Evolutionary conservation across 257 asterid genomes (phyloP).

Genomic region (Phtheirospermum japonicum): DNA sequence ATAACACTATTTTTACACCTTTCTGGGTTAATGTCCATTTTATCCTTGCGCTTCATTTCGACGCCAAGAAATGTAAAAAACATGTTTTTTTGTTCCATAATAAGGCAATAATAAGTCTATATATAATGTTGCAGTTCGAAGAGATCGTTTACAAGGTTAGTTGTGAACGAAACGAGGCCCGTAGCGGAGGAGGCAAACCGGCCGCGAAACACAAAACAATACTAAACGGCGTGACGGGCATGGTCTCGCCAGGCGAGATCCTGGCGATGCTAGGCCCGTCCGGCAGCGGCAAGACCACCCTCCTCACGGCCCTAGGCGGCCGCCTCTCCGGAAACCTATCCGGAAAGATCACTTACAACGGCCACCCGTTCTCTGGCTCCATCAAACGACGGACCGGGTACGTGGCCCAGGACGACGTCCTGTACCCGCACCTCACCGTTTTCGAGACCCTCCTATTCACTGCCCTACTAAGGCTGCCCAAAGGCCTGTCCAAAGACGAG

Average conservation of each 20-base stretch:
- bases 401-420: constrained; percentile 84
- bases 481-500: constrained; percentile 48
- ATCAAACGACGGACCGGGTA: constrained; percentile 81
- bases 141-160: constrained; percentile 76
- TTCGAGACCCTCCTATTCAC: constrained; percentile 82
- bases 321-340: constrained; percentile 78
- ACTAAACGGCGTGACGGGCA: constrained; percentile 86
- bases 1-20: no score
- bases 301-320: constrained; percentile 91
- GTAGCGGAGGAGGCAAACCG: constrained; percentile 38
- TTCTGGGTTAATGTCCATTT: no score
- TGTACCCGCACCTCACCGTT: constrained; percentile 85
- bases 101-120: no score
- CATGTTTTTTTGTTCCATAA: no score
- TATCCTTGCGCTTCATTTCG: no score
- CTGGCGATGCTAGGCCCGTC: constrained; percentile 97
- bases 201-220: constrained; percentile 60
- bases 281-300: constrained; percentile 96
- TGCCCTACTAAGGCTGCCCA: constrained; percentile 75
- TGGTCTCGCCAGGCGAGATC: constrained; percentile 87
- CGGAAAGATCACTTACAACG: constrained; percentile 79
- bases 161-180: constrained; percentile 39
- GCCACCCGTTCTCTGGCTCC: constrained; percentile 73
- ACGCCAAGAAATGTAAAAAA: no score
- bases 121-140: constrained; percentile 59